A percentile compares a stretch with the other conserved stretches of the same genome.
These are phyloP conservation scores for Dicorynia guianensis DNA, from an alignment of 306 rosid genomes.

Conservation along the genomic window DNA sequence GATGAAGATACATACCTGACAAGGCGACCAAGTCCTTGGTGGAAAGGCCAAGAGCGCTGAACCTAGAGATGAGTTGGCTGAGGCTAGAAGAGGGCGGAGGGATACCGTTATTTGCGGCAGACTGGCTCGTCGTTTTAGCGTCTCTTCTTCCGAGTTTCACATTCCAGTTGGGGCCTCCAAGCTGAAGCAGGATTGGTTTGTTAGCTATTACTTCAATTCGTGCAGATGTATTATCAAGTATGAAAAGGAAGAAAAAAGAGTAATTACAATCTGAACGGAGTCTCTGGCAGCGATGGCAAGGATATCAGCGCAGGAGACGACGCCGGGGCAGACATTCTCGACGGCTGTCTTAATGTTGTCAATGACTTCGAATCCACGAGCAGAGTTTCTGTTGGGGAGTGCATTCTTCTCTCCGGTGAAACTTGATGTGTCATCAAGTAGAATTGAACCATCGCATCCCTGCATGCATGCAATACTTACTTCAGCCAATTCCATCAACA, in stretches of 20 bases:
- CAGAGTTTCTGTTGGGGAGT: slow-evolving; percentile 68
- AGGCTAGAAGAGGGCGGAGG: slow-evolving; percentile 77
- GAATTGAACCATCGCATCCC: slow-evolving; percentile 95
- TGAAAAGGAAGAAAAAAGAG: not conserved
- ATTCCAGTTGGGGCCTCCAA: slow-evolving; percentile 85
- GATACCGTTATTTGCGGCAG: slow-evolving; percentile 76
- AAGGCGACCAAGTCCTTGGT: slow-evolving; percentile 79
- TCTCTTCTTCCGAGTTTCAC: slow-evolving; percentile 94
- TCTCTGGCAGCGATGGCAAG: slow-evolving; percentile 77
- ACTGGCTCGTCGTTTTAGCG: slow-evolving; percentile 62
- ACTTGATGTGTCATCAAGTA: slow-evolving; percentile 78
- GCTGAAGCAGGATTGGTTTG: slow-evolving; percentile 45
- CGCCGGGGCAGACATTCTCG: slow-evolving; percentile 72
- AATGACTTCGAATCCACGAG: slow-evolving; percentile 78
- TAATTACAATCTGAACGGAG: slow-evolving; percentile 65
- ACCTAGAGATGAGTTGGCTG: slow-evolving; percentile 65
- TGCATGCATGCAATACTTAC: slow-evolving; percentile 7
- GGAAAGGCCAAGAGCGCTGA: slow-evolving; percentile 74
- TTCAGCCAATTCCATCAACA: no score
- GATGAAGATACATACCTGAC: slow-evolving; percentile 53
- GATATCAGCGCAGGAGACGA: slow-evolving; percentile 86
- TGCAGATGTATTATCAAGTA: no score
- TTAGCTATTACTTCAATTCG: no score
- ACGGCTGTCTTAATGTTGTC: slow-evolving; percentile 78
- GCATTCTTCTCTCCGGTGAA: slow-evolving; percentile 85